A percentile compares a stretch with the other conserved stretches of the same genome.
These are phyloP conservation scores for Beauveria sp. DNA, from an alignment of 2,329 filamentous ascomycete species.

Conservation along the genomic window DNA sequence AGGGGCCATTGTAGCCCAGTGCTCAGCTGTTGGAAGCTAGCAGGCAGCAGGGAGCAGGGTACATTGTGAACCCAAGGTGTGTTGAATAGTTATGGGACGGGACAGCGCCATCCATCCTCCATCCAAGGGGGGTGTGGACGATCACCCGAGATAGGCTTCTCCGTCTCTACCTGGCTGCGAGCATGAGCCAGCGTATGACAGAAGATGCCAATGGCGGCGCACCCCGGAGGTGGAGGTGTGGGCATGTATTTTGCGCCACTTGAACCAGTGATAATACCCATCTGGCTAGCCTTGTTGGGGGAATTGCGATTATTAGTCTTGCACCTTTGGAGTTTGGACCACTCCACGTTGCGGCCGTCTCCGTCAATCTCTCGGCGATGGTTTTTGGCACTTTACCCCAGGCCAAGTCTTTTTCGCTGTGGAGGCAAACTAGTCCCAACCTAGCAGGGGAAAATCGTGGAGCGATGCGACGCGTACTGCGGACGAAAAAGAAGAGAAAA, in stretches of 20 bases:
- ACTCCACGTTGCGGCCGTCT: not conserved
- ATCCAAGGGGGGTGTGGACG: not conserved
- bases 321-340: not conserved
- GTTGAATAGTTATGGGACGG: not conserved
- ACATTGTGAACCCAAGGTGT: not conserved
- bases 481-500: too few species aligned
- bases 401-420: not conserved
- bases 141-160: constrained; percentile 6
- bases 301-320: not conserved
- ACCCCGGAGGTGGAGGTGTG: constrained; percentile 1
- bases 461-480: not conserved
- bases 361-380: not conserved
- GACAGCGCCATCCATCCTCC: not conserved
- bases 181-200: not conserved
- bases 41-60: not conserved
- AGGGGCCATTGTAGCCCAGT: not conserved
- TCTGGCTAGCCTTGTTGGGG: not conserved
- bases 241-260: not conserved
- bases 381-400: not conserved
- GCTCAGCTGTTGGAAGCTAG: not conserved
- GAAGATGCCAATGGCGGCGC: not conserved
- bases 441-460: not conserved
- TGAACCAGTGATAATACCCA: not conserved
- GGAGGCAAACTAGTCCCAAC: constrained; percentile 1
- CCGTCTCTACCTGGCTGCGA: not conserved